Conservation (phyloP, 768 basidiomycete species). For the Pisolithus orientalis region DNA sequence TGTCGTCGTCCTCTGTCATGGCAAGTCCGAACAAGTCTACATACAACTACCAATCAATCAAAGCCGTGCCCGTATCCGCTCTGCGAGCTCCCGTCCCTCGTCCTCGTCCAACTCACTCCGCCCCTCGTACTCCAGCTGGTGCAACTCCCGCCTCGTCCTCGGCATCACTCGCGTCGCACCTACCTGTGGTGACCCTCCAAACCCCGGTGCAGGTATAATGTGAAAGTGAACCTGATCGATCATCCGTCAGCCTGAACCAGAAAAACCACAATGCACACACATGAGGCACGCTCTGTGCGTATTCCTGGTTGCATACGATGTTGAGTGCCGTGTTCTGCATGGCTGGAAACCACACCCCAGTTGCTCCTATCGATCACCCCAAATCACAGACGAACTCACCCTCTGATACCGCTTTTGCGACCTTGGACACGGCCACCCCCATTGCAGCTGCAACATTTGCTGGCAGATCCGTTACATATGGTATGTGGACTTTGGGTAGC, state of each 20-base stretch:
- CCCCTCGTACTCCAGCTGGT: conserved; percentile 51
- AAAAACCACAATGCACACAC: conserved; percentile 31
- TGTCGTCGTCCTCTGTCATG: not conserved
- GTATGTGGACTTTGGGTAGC: conserved; percentile 59
- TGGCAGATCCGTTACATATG: conserved; percentile 61
- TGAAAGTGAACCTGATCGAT: conserved; percentile 63
- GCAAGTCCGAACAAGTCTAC: not conserved
- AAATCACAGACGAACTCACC: conserved; percentile 35
- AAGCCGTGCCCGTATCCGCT: conserved; percentile 40
- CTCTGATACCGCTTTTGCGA: conserved; percentile 56
- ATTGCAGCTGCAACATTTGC: conserved; percentile 50
- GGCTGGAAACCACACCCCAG: not conserved
- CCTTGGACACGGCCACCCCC: conserved; percentile 53
- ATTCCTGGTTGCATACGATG: conserved; percentile 77
- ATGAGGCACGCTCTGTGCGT: conserved; percentile 76
- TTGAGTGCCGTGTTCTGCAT: conserved; percentile 63
- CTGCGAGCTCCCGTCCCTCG: conserved; percentile 40
- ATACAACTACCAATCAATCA: conserved; percentile 14
- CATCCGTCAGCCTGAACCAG: not conserved
- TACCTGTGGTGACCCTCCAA: conserved; percentile 15
- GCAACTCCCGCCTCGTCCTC: conserved; percentile 48
- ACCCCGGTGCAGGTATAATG: conserved; percentile 63
- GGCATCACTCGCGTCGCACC: conserved; percentile 8
- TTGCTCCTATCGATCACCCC: not conserved
- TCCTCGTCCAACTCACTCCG: conserved; percentile 57